Conservation (phyloP, 768 basidiomycete genomes). For the Rhodotorula kratochvilovae region DNA sequence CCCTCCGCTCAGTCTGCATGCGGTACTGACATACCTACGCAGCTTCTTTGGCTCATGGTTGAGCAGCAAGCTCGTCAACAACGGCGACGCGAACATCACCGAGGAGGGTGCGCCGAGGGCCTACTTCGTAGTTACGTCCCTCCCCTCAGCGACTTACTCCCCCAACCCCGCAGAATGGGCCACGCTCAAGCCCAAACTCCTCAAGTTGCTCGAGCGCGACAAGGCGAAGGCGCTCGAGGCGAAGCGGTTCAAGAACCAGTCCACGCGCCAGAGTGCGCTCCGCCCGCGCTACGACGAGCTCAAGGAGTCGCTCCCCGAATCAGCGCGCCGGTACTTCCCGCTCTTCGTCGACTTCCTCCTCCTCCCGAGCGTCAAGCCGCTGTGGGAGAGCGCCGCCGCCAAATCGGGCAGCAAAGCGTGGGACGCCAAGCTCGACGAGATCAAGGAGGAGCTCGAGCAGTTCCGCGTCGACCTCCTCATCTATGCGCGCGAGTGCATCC, state of each 20-base stretch:
- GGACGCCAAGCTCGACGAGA: not conserved
- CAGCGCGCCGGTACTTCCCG: not conserved
- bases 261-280: not conserved
- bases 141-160: no score
- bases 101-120: not conserved
- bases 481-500: not conserved
- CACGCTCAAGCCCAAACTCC: not conserved
- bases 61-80: not conserved
- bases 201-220: not conserved
- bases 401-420: not conserved
- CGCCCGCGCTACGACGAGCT: not conserved
- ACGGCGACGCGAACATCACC: not conserved
- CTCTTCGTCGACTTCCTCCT: slow-evolving; percentile 22
- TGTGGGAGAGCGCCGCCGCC: not conserved
- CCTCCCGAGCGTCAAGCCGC: not conserved
- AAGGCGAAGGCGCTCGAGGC: no score
- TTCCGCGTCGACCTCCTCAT: not conserved
- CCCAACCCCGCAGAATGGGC: not conserved
- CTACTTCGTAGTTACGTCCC: no score
- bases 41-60: not conserved
- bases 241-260: no score
- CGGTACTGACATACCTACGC: not conserved
- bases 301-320: not conserved
- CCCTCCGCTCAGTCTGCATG: no score
- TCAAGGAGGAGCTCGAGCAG: not conserved